phyloP scores from a whole-genome alignment of 2,329 filamentous ascomycete species.

The Drechslerella stenobrocha region DNA sequence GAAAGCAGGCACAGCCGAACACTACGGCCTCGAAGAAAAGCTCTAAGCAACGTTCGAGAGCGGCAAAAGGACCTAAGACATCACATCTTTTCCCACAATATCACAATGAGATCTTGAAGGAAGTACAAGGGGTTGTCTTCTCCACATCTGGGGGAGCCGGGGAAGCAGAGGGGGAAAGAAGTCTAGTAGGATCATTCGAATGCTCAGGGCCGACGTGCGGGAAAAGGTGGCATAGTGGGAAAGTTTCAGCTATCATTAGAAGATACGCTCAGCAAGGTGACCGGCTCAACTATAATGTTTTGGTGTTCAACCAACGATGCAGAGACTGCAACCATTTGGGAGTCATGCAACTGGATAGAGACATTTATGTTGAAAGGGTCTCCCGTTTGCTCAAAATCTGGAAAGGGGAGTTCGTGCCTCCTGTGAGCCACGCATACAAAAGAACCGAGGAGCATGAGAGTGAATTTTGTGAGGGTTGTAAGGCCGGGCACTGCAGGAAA shows the following conservation, averaged over 20 bases:
- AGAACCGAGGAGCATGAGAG: conserved; percentile 14
- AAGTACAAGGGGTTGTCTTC: conserved; percentile 19
- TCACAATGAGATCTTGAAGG: conserved; percentile 4
- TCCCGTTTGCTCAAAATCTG: conserved; percentile 10
- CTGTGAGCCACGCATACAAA: conserved; percentile 8
- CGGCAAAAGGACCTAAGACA: neutral
- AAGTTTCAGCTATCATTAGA: conserved; percentile 20
- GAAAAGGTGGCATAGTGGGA: conserved; percentile 5
- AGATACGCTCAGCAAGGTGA: conserved; percentile 9
- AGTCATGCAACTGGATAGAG: conserved; percentile 14
- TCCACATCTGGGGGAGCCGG: conserved; percentile 1
- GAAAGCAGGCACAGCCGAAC: neutral
- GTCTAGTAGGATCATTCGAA: conserved; percentile 17
- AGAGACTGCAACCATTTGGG: conserved; percentile 9
- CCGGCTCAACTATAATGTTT: conserved; percentile 10
- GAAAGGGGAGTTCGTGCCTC: conserved; percentile 12
- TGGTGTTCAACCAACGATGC: conserved; percentile 22
- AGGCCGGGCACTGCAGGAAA: conserved; percentile 8
- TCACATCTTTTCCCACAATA: conserved; percentile 19
- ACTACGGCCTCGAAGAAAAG: neutral
- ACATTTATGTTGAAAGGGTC: conserved; percentile 15
- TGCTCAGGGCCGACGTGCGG: conserved; percentile 5
- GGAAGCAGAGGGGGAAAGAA: conserved; percentile 1
- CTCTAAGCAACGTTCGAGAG: conserved; percentile 2
- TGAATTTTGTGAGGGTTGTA: conserved; percentile 17